Evolutionary conservation across 2,329 filamentous ascomycete genomes (phyloP), one percentile per base, ranked within the genome.

Genomic region (Neophaeococcomyces mojaviensis): DNA sequence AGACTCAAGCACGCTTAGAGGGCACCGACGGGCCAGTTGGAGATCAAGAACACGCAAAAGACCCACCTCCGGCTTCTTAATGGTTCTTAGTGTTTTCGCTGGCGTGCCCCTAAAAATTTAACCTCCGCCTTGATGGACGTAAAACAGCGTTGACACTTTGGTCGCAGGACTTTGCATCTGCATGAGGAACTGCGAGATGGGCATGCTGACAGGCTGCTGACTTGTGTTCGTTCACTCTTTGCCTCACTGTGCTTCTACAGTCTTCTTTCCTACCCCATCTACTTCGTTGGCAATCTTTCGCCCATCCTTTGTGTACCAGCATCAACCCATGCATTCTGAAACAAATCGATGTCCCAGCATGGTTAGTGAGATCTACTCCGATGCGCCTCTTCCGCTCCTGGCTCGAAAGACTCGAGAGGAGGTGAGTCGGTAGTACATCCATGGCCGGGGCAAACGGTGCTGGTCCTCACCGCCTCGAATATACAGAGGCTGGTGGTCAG

Each of bases 351-450:
- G 24, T 6, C 22, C 18, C 18, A 13, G 19, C 26, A 28, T 28
- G 41, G 33, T 44, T 44, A 44, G 41, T 28, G 41, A 44, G 20
- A 28, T 44, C 36, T 28, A 26, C 19, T 37, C 18, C 30, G 18
- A 8, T 44, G 41, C 41, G 41, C 41, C 41, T 44, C 41, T 36
- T 12, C 32, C 36, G 32, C 28, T 33, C 18, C 36, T 22, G 18
- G 30, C 32, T 35, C 30, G 15, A 34, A 22, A n/a, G 13, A 4
- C 16, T 16, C 28, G 13, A 20, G 20, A n/a, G 26, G 37, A 39
- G 3, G 18, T 15, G 32, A 20, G 16, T 32, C 37, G 41, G 41
- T 32, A 36, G 32, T 36, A 18, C 32, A 20, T 20, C 15, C 18
- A 13, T 35, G 5, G 18, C 30, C 30, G 13, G 20, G 16, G 7